These are phyloP conservation scores for Kregervanrija pseudodelftensis DNA, from an alignment of 805 yeast species.

Conservation along the genomic window DNA sequence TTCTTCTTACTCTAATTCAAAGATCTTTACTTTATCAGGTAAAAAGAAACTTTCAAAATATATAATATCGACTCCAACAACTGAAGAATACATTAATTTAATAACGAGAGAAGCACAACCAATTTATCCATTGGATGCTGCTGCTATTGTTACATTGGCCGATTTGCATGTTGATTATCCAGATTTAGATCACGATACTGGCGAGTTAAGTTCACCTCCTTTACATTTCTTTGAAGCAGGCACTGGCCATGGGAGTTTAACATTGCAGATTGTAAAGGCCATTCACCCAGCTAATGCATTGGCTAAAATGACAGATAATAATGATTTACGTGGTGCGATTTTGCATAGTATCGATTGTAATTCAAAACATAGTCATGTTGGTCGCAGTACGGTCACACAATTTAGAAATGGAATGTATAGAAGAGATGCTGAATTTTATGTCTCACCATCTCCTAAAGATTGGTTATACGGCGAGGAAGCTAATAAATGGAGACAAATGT, in stretches of 20 bases:
- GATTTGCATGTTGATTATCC: conserved; percentile 41
- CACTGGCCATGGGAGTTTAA: conserved; percentile 48
- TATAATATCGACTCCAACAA: conserved; percentile 32
- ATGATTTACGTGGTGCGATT: conserved; percentile 33
- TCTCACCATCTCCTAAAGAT: conserved; percentile 32
- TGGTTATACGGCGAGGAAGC: conserved; percentile 30
- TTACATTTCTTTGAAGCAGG: conserved; percentile 44
- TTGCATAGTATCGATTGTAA: conserved; percentile 39
- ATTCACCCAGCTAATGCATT: conserved; percentile 39
- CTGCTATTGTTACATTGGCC: conserved; percentile 37
- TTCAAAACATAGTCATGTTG: conserved; percentile 34
- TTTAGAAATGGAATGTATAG: conserved; percentile 37
- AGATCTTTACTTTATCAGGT: conserved; percentile 17
- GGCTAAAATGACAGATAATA: conserved; percentile 10
- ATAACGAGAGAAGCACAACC: conserved; percentile 42
- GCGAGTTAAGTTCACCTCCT: conserved; percentile 19
- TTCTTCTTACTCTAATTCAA: conserved; percentile 30
- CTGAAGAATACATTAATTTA: conserved; percentile 40
- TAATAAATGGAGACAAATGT: conserved; percentile 18
- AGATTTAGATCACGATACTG: conserved; percentile 6
- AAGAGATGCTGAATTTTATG: conserved; percentile 39
- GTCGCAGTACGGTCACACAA: conserved; percentile 30
- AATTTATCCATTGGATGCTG: conserved; percentile 43
- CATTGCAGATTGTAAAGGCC: conserved; percentile 34
- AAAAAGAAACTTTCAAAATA: conserved; percentile 18